Percentiles rank a stretch among this genome's conserved stretches.
phyloP scores from a whole-genome alignment of 768 basidiomycete species.

The Russula olivacea region DNA sequence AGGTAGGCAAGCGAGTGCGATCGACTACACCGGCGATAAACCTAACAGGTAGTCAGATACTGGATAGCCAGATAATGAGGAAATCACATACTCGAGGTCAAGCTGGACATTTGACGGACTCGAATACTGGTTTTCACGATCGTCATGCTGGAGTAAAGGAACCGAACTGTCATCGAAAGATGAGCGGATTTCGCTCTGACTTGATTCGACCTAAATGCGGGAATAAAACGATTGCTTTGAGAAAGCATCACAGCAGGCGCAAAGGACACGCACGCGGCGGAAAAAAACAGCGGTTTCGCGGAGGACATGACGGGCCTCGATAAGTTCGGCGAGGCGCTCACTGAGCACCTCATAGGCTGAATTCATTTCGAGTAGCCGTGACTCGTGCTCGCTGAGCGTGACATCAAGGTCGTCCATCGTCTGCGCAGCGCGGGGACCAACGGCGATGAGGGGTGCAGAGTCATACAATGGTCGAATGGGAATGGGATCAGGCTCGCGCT shows the following conservation, averaged over 20 bases:
- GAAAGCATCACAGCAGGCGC: background rate
- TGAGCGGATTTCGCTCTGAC: slow-evolving; percentile 71
- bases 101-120: slow-evolving; percentile 51
- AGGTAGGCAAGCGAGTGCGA: slow-evolving; percentile 82
- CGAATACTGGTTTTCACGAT: slow-evolving; percentile 59
- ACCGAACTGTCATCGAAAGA: slow-evolving; percentile 91
- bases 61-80: background rate
- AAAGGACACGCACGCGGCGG: slow-evolving; percentile 52
- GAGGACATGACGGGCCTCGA: slow-evolving; percentile 92
- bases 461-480: slow-evolving; percentile 83
- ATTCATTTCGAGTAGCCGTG: slow-evolving; percentile 83
- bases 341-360: slow-evolving; percentile 84
- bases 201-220: slow-evolving; percentile 61
- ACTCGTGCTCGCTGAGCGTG: slow-evolving; percentile 81
- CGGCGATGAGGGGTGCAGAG: slow-evolving; percentile 78
- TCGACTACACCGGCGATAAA: slow-evolving; percentile 98
- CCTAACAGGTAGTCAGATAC: slow-evolving; percentile 35
- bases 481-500: slow-evolving; percentile 76
- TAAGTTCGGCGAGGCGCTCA: slow-evolving; percentile 76
- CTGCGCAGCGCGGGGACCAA: slow-evolving; percentile 89
- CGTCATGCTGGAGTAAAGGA: slow-evolving; percentile 87
- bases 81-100: slow-evolving; percentile 72
- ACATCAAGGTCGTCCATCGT: slow-evolving; percentile 91
- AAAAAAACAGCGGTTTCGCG: slow-evolving; percentile 96
- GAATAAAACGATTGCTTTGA: background rate